These are phyloP conservation scores for Stachybotrys echinatus DNA, from an alignment of 2,329 filamentous ascomycete species.

Conservation along the genomic window DNA sequence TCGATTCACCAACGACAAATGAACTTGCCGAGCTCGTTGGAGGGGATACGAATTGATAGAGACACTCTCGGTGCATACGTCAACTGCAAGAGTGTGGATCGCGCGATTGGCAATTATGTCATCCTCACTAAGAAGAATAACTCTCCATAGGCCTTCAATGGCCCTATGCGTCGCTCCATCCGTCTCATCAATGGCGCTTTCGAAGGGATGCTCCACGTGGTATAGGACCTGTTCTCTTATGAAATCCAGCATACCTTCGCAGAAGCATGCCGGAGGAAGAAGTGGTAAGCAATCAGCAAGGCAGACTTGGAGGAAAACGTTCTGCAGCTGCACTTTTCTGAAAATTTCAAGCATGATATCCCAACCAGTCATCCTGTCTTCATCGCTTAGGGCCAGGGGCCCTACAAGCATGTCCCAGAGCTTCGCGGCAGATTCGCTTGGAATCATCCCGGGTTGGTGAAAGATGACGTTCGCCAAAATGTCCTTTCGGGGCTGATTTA, in stretches of 20 bases:
- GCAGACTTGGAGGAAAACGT: conserved; percentile 51
- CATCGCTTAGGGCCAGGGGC: conserved; percentile 48
- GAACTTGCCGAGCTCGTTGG: conserved; percentile 49
- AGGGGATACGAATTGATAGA: conserved; percentile 45
- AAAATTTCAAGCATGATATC: conserved; percentile 50
- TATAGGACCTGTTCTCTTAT: conserved; percentile 46
- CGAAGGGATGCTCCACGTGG: conserved; percentile 37
- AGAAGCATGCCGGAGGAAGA: conserved; percentile 54
- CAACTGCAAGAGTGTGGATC: conserved; percentile 62
- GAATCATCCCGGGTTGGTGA: conserved; percentile 57
- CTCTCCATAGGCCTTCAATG: conserved; percentile 74
- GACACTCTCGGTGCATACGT: conserved; percentile 61
- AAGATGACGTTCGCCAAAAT: conserved; percentile 54
- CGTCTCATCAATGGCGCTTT: conserved; percentile 45
- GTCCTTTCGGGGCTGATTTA: conserved; percentile 50
- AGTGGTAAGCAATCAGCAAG: conserved; percentile 51
- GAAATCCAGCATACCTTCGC: conserved; percentile 57
- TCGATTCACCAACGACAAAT: conserved; percentile 66
- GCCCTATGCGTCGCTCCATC: conserved; percentile 46
- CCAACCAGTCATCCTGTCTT: conserved; percentile 66
- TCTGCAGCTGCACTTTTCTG: conserved; percentile 37
- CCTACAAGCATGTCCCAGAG: conserved; percentile 75
- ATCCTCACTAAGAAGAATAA: conserved; percentile 65
- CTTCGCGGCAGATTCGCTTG: conserved; percentile 51
- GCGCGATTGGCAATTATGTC: conserved; percentile 62